Base-by-base conservation (phyloP, 2,329 filamentous ascomycete species). In the Hymenoscyphus fructigenus region DNA sequence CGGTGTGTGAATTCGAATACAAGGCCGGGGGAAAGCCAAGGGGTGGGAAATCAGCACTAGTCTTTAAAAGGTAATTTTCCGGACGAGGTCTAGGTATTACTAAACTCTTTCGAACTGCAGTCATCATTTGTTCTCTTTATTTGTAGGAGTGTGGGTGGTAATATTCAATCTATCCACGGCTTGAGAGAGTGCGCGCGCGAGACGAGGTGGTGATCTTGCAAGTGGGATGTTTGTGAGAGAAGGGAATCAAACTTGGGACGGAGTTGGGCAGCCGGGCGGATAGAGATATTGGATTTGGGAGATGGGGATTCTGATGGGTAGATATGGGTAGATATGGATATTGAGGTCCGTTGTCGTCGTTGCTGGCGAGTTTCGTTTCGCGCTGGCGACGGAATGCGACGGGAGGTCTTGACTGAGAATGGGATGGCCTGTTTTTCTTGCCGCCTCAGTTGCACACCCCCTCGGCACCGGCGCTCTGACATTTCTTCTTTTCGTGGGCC, bases 201-300 rank as follows among this genome's bases (percentile, higher is more conserved):
- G 44, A 50, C 44, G 44, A 50, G 44, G 44, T 50, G 44, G n/a
- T 50, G 44, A 50, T 50, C 44, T 50, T 50, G 44, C 44, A 50
- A 23, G 20, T 20, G 44, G n/a, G n/a, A 3, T 26, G 44, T 50
- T 50, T 50, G 20, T 50, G 20, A 50, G n/a, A 50, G n/a, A 1
- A 7, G 44, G 20, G 4, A 20, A 50, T 50, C 44, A 50, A 26
- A 50, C 44, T 50, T 26, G 44, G 44, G 44, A 50, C 44, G 44
- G 20, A 50, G 44, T 23, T 10, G 44, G 44, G 10, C 10, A 20
- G 44, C 44, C 44, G 44, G 44, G 44, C 44, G 44, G 44, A 23
- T 23, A 23, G 6, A 50, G 44, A 12, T 50, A 23, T 50, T 50
- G 6, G 20, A n/a, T 50, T 23, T 23, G n/a, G 9, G n/a, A 23